Percentiles rank a stretch among this genome's conserved stretches.
Evolutionary conservation across 1,284 basidiomycete species (phyloP).

Genomic region (Heterobasidion parviporum): DNA sequence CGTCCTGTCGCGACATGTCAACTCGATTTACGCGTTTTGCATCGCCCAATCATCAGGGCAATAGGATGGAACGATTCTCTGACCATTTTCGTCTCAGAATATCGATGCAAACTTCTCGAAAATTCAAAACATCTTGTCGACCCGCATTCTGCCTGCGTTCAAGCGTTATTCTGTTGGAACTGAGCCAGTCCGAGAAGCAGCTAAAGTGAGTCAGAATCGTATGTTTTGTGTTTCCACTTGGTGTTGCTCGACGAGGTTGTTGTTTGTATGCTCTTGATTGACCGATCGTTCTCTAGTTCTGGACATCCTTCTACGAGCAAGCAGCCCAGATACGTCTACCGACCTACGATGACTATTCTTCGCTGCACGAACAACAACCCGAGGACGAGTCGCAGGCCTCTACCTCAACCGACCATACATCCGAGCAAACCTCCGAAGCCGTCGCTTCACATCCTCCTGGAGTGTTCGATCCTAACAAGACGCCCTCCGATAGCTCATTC

Average conservation of each 20-base stretch:
- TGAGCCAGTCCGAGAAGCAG: constrained; percentile 82
- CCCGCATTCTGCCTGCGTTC: constrained; percentile 76
- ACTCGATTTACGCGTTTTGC: neutral
- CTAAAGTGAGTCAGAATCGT: constrained; percentile 48
- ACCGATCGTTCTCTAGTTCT: constrained; percentile 51
- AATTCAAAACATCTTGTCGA: constrained; percentile 82
- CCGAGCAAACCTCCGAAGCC: constrained; percentile 17
- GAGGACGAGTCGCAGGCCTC: neutral
- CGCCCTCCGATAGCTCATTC: constrained; percentile 59
- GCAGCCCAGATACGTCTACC: constrained; percentile 83
- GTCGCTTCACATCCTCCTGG: constrained; percentile 7
- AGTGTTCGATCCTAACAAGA: constrained; percentile 23
- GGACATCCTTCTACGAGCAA: constrained; percentile 92
- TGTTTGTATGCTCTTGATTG: neutral
- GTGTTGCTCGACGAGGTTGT: neutral
- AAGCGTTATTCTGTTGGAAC: constrained; percentile 84
- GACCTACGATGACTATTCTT: constrained; percentile 50
- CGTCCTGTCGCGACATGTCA: constrained; percentile 8
- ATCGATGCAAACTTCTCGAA: constrained; percentile 91
- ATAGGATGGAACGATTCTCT: too few species aligned
- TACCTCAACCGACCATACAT: constrained; percentile 21
- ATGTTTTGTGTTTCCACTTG: neutral
- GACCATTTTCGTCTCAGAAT: constrained; percentile 42
- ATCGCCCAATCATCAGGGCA: neutral
- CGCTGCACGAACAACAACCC: constrained; percentile 29